A percentile compares a stretch with the other conserved stretches of the same genome.
These are phyloP conservation scores for Plantago rigida DNA, from an alignment of 305 asterid genomes.

Conservation along the genomic window DNA sequence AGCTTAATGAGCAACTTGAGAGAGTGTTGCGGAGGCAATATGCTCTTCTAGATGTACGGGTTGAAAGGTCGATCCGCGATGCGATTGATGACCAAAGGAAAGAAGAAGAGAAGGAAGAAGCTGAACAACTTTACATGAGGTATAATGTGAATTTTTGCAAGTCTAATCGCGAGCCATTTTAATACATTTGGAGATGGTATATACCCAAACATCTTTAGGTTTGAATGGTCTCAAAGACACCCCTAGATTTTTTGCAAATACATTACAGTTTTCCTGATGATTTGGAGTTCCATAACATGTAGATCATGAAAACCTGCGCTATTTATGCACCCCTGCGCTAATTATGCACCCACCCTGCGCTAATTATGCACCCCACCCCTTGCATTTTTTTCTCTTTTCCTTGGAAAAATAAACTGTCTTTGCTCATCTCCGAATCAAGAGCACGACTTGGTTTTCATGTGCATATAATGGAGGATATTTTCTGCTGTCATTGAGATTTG, in stretches of 20 bases:
- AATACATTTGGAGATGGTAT: background rate
- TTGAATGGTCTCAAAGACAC: background rate
- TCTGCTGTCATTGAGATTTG: too few species aligned
- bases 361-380: too few species aligned
- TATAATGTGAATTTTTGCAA: conserved; percentile 22
- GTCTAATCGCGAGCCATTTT: background rate
- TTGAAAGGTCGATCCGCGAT: conserved; percentile 42
- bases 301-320: too few species aligned
- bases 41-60: conserved; percentile 46
- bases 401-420: too few species aligned
- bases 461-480: too few species aligned
- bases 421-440: too few species aligned
- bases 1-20: conserved; percentile 82
- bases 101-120: conserved; percentile 70
- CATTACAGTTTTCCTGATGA: background rate
- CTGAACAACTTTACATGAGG: conserved; percentile 80
- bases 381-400: too few species aligned
- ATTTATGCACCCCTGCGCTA: too few species aligned
- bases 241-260: background rate
- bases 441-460: too few species aligned
- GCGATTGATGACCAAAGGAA: conserved; percentile 34
- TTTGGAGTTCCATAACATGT: background rate
- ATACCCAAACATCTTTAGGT: background rate
- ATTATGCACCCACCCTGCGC: too few species aligned
- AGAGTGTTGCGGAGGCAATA: conserved; percentile 66